Evolutionary conservation across 176 grass and related monocot genomes (phyloP).

Genomic region (Phoenix dactylifera): DNA sequence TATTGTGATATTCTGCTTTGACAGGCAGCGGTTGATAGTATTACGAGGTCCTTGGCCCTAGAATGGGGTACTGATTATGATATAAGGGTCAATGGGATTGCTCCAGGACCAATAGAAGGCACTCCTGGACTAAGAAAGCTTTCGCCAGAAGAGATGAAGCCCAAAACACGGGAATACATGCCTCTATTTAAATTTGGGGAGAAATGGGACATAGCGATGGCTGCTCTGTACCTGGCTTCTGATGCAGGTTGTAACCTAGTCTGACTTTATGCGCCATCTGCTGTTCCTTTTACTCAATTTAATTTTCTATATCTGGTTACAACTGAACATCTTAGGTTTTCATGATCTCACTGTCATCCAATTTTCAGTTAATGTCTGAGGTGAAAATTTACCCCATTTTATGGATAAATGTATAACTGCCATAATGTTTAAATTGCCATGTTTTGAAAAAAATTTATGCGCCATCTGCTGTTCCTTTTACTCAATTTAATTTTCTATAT

Average conservation of each 20-base stretch:
- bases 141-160: conserved; percentile 72
- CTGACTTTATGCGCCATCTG: no score
- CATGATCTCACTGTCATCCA: no score
- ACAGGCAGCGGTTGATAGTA: conserved; percentile 88
- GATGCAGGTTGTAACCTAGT: conserved; percentile 42
- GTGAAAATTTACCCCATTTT: no score
- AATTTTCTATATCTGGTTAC: no score
- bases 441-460: no score
- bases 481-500: no score
- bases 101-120: conserved; percentile 65
- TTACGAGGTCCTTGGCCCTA: conserved; percentile 77
- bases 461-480: no score
- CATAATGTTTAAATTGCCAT: no score
- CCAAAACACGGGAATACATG: conserved; percentile 23
- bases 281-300: no score
- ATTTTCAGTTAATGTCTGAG: no score
- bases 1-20: not conserved
- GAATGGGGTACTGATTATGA: conserved; percentile 98
- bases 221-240: conserved; percentile 75
- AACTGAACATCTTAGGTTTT: no score
- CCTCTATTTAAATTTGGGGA: conserved; percentile 71
- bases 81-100: conserved; percentile 88
- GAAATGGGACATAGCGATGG: conserved; percentile 91
- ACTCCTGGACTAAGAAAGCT: conserved; percentile 94
- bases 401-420: no score